phyloP scores from a whole-genome alignment of 805 yeast genomes.

The Scheffersomyces amazonensis region DNA sequence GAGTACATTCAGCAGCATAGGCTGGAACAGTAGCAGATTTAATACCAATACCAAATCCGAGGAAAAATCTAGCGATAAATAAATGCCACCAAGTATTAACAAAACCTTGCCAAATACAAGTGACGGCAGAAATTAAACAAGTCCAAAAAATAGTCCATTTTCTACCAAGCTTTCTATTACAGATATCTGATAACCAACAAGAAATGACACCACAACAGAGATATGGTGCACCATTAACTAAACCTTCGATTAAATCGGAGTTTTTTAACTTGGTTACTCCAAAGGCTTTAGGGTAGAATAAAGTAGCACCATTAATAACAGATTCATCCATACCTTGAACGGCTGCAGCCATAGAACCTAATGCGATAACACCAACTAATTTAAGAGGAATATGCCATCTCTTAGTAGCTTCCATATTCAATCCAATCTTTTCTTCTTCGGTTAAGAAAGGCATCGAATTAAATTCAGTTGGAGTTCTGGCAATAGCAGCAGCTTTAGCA shows the following conservation, averaged over 20 bases:
- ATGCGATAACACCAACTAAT: slow-evolving; percentile 50
- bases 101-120: slow-evolving; percentile 70
- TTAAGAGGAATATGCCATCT: slow-evolving; percentile 47
- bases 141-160: slow-evolving; percentile 60
- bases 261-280: slow-evolving; percentile 42
- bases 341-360: slow-evolving; percentile 67
- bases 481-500: slow-evolving; percentile 58
- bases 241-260: slow-evolving; percentile 57
- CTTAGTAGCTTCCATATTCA: slow-evolving; percentile 45
- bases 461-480: slow-evolving; percentile 55
- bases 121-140: slow-evolving; percentile 53
- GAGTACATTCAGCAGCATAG: slow-evolving; percentile 61
- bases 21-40: slow-evolving; percentile 69
- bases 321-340: slow-evolving; percentile 79
- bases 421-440: slow-evolving; percentile 45
- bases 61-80: slow-evolving; percentile 53
- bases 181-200: slow-evolving; percentile 58
- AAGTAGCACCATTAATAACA: slow-evolving; percentile 64
- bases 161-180: slow-evolving; percentile 54
- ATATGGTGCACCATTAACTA: slow-evolving; percentile 65
- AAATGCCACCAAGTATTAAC: slow-evolving; percentile 59
- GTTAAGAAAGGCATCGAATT: slow-evolving; percentile 52
- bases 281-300: slow-evolving; percentile 54
- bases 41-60: slow-evolving; percentile 50
- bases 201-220: slow-evolving; percentile 55